Evolutionary conservation across 768 basidiomycete species (phyloP).

Genomic region (Boletus pseudo-olivaceus): DNA sequence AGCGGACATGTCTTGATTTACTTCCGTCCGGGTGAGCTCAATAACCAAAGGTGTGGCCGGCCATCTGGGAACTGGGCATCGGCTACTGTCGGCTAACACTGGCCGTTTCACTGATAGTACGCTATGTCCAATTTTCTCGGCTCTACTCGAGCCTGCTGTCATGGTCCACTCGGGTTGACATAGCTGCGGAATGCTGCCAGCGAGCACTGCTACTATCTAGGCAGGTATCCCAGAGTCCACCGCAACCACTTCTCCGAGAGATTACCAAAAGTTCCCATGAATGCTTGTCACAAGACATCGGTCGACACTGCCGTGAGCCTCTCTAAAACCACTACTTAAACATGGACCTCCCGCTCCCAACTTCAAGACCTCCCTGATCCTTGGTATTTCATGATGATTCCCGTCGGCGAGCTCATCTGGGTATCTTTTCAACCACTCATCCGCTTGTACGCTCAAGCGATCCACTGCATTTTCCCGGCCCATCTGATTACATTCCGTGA

Average conservation of each 20-base stretch:
- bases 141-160: background rate
- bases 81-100: no score
- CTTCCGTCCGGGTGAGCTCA: background rate
- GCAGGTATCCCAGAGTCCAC: background rate
- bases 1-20: background rate
- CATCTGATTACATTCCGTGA: constrained; percentile 1
- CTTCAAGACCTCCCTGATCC: background rate
- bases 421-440: constrained; percentile 57
- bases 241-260: background rate
- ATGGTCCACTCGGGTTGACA: background rate
- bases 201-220: background rate
- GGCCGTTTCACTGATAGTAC: no score
- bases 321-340: constrained; percentile 6
- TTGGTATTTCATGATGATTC: constrained; percentile 14
- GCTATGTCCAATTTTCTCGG: background rate
- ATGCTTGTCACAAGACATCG: background rate
- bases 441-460: constrained; percentile 45
- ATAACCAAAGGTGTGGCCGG: no score
- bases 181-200: background rate
- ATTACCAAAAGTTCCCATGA: background rate
- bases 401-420: constrained; percentile 54
- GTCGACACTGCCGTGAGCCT: constrained; percentile 1
- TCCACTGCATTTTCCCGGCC: background rate
- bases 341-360: background rate
- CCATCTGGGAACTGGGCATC: no score